Evolutionary conservation across 2,329 filamentous ascomycete species (phyloP), one percentile per base, ranked within the genome.

Genomic region (Daldinia sp.): DNA sequence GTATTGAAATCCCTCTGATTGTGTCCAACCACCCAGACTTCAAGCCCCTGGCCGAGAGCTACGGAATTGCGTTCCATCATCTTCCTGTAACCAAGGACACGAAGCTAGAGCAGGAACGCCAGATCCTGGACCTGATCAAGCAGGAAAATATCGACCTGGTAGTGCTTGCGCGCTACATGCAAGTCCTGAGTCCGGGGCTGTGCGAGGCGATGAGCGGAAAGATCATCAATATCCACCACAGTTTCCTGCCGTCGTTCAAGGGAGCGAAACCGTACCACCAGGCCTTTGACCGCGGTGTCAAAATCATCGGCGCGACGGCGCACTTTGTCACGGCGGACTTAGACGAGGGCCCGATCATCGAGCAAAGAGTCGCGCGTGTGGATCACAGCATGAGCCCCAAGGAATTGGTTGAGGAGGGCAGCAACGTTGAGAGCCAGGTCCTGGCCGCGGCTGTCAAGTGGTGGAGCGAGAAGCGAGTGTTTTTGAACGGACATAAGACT

Each of bases 141-240:
- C 81, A 90, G 81, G 84, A 94, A 80, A 81, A 87, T 72, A 88
- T 96, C 76, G 93, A 96, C 77, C 87, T 96, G 60, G 87, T 96
- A 60, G 92, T 96, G 1, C 84, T 96, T 53, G 93, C 93, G 6
- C 89, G 93, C 67, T 96, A 96, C 82, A 96, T 96, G 93, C 93
- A 96, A 82, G 92, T 96, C 35, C 85, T 96, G 10, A 92, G 89
- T 23, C 92, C 92, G 0, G 87, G 82, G 7, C 84, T 96, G 44
- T 96, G 93, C 82, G 82, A 86, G 65, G 92, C 88, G 74, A 94
- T 96, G 92, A 91, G 89, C 57, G 93, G 93, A 65, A 90, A 89
- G 78, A 96, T 96, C 82, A 95, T 96, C 90, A 96, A 96, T 83
- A 95, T 96, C 81, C 93, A 96, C 82, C 93, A 96, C 83, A 91